phyloP scores from a whole-genome alignment of 2,329 filamentous ascomycete genomes.

The Trichoderma sp. region DNA sequence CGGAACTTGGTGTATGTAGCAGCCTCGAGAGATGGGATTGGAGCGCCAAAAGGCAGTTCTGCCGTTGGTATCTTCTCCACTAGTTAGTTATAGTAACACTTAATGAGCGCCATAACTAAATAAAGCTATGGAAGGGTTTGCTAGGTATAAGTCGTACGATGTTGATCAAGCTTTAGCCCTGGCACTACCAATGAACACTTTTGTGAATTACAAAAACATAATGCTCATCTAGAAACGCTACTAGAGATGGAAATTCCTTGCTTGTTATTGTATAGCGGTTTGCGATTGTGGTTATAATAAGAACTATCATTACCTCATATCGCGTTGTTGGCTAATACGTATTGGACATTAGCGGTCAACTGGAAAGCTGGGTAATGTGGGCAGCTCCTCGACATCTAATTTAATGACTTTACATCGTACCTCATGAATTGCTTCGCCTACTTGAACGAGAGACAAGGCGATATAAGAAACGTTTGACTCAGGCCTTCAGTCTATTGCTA shows the following conservation, averaged over 20 bases:
- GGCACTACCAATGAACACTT: neutral
- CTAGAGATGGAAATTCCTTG: too few species aligned
- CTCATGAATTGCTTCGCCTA: neutral
- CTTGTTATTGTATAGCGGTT: neutral
- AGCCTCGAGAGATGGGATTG: neutral
- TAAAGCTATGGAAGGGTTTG: neutral
- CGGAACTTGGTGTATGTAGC: neutral
- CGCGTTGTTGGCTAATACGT: neutral
- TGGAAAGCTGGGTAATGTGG: too few species aligned
- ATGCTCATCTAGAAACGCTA: neutral
- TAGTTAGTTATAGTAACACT: neutral
- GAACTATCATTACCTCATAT: too few species aligned
- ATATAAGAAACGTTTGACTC: neutral
- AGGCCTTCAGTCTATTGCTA: too few species aligned
- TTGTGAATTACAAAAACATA: neutral
- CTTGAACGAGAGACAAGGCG: neutral
- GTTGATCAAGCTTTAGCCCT: neutral
- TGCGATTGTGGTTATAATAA: neutral
- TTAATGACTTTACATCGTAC: too few species aligned
- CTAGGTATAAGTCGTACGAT: neutral
- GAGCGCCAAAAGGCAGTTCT: neutral
- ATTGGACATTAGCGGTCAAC: too few species aligned
- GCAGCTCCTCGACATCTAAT: neutral
- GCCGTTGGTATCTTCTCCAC: neutral
- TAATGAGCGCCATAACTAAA: neutral